These are phyloP conservation scores for Thraustochytrium sp. DNA, from an alignment of 352 stramenopile genomes.

Conservation along the genomic window DNA sequence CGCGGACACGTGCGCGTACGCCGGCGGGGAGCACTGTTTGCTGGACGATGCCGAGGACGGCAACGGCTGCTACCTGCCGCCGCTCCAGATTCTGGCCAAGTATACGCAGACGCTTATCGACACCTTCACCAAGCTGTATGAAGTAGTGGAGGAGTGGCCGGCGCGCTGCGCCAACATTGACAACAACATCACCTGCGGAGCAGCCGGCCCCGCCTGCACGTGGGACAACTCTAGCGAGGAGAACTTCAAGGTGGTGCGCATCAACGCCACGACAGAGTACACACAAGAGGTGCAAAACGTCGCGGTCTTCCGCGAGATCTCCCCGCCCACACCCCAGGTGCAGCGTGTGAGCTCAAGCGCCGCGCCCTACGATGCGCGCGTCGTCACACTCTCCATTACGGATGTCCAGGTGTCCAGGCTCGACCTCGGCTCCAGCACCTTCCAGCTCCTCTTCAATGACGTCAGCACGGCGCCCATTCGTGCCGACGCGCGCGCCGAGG, in stretches of 20 bases:
- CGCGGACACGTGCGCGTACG: not conserved
- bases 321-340: not conserved
- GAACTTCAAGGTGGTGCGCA: slow-evolving; percentile 1
- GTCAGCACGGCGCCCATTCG: not conserved
- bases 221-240: slow-evolving; percentile 13
- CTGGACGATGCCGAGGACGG: not conserved
- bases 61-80: slow-evolving; percentile 15
- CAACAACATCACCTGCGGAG: slow-evolving; percentile 30
- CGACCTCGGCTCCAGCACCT: not conserved
- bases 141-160: not conserved
- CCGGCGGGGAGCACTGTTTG: not conserved
- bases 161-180: not conserved
- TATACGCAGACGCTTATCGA: not conserved
- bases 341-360: not conserved
- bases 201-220: not conserved
- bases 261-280: not conserved
- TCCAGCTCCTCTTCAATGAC: not conserved
- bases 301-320: not conserved
- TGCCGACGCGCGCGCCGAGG: not conserved
- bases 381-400: slow-evolving; percentile 36
- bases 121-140: not conserved
- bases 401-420: not conserved
- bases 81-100: not conserved
- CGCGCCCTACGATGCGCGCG: not conserved
- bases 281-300: slow-evolving; percentile 25